Base-by-base conservation (phyloP, 768 basidiomycete species). In the Rhizopogon vesiculosus region DNA sequence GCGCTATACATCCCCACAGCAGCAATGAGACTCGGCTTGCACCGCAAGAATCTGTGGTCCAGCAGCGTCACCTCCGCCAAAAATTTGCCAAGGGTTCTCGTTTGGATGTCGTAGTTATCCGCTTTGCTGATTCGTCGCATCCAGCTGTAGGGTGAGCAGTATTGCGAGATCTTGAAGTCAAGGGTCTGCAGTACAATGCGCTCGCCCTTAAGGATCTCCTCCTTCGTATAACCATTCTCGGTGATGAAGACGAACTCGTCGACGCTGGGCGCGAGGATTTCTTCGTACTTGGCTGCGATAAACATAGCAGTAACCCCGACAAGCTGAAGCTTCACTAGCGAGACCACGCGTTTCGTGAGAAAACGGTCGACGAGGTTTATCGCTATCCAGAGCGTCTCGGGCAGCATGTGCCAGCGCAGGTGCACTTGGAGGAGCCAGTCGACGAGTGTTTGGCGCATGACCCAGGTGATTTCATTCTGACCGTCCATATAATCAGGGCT, bases 221-320 rank as follows among this genome's bases (percentile, higher is more conserved):
- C 96, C 72, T 87, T 89, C 53, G 83, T 83, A 73, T 93, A 98
- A 1, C 90, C 93, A 56, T 89, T 90, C 72, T 98, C 93, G 18
- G 96, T 96, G 91, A 99, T 94, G 79, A 82, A 93, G 58, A 97
- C 94, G 64, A 98, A 99, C 72, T 98, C 96, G n/a, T 97, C 93
- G 16, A 95, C 93, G 5, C 87, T 89, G 0, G 97, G 97, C 0
- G 97, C 96, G 55, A 99, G 81, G 66, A 99, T 98, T 72, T 99
- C 97, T 73, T 99, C 97, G 76, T 98, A 99, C 73, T 99, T 99
- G 56, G 93, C 89, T 0, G 97, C 97, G 62, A 99, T 88, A 78
- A 98, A 98, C 90, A 99, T 95, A 46, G 97, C 96, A 0, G 95
- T 97, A 58, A 99, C 91, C 28, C 97, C 97, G 54, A 99, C 97